phyloP scores from a whole-genome alignment of 352 stramenopile genomes.

The Globisporangium viniferum region DNA sequence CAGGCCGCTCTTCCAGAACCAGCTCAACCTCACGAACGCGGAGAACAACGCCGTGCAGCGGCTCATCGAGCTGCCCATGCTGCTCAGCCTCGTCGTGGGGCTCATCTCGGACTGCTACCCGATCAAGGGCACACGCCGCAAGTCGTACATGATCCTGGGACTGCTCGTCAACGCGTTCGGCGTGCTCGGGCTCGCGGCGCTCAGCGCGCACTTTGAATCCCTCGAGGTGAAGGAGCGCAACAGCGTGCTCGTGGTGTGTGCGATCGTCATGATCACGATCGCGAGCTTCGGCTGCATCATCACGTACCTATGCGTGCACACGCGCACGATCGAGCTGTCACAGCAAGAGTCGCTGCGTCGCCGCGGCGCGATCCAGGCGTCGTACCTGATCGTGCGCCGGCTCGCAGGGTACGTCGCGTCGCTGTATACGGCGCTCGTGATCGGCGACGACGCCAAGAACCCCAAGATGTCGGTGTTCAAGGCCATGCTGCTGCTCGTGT shows the following conservation, averaged over 20 bases:
- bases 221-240: constrained; percentile 1
- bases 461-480: constrained; percentile 13
- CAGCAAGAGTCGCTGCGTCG: constrained; percentile 33
- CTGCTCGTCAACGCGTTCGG: constrained; percentile 24
- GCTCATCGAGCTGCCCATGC: constrained; percentile 53
- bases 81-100: constrained; percentile 78
- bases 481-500: constrained; percentile 27
- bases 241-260: constrained; percentile 16
- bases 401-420: constrained; percentile 16
- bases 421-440: constrained; percentile 7
- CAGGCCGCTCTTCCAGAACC: constrained; percentile 24
- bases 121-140: constrained; percentile 72
- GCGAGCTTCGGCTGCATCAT: constrained; percentile 6
- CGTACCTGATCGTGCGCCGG: constrained; percentile 37
- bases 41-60: constrained; percentile 26
- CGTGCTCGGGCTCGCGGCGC: constrained; percentile 26
- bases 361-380: constrained; percentile 33
- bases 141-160: constrained; percentile 77
- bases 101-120: constrained; percentile 76
- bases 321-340: constrained; percentile 19
- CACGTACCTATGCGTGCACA: neutral
- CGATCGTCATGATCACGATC: constrained; percentile 24
- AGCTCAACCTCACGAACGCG: constrained; percentile 23
- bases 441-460: constrained; percentile 14
- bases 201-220: constrained; percentile 24